Evolutionary conservation across 768 basidiomycete species (phyloP), one percentile per base, ranked within the genome.

Genomic region (Multifurca ochricompacta): DNA sequence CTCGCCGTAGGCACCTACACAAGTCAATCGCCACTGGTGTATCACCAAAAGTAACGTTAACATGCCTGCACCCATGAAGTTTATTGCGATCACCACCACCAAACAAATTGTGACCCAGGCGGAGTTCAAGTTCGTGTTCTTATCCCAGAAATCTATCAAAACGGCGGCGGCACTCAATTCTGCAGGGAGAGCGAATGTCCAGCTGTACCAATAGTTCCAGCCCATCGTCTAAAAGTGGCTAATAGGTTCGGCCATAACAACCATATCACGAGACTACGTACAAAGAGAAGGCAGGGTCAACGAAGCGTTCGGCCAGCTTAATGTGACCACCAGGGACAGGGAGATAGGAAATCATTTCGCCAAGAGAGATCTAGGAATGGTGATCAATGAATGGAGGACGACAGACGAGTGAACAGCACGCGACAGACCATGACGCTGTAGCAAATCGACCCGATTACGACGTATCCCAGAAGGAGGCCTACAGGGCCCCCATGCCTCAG

Each of bases 301-400:
- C 83, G 62, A 91, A 92, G 30, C 89, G 85, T 65, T 85, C 88
- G 0, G 89, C 83, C 16, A 91, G 70, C 56, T 75, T 87, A 67
- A 91, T 89, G 61, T 90, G 87, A 39, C 81, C 89, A 53, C 89
- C 89, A 25, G 86, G 76, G 46, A 91, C 75, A 0, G 89, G 89
- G 5, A 91, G 75, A 67, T 75, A 91, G 0, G 87, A 80, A 42
- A 91, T 64, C 88, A 87, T 85, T 70, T 85, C 83, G 7, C 83
- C 77, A 36, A 88, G 71, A 3, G 82, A 83, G 54, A 86, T 68
- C 83, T 85, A 60, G 23, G 27, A 23, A 36, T 59, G 41, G 49
- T 32, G 32, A 18, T 46, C 19, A 36, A 45, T 6, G 16, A 1
- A 5, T 10, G 37, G 25, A 31, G 23, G 11, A 31, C 16, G 11